A percentile compares a stretch with the other conserved stretches of the same genome.
phyloP scores from a whole-genome alignment of 495 filamentous ascomycete species.

The Podospora sp. region DNA sequence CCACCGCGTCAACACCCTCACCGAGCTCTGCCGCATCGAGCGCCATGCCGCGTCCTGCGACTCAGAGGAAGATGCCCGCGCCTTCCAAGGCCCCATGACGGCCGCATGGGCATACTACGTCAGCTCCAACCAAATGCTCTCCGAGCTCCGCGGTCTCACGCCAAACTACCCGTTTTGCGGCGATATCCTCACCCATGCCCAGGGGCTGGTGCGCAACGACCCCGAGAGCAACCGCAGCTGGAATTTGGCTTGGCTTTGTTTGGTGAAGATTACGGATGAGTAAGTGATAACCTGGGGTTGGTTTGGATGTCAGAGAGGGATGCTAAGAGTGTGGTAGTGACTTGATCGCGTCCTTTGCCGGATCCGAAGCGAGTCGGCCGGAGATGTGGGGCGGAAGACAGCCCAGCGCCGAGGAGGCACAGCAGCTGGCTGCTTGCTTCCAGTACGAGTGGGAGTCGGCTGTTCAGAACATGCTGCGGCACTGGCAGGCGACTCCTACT shows the following conservation, averaged over 20 bases:
- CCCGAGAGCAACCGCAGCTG: conserved; percentile 68
- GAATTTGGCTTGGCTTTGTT: conserved; percentile 76
- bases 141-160: conserved; percentile 69
- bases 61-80: conserved; percentile 57
- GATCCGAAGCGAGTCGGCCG: conserved; percentile 60
- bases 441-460: conserved; percentile 69
- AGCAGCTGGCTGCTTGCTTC: conserved; percentile 65
- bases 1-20: conserved; percentile 71
- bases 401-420: conserved; percentile 56
- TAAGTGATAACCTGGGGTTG: conserved; percentile 42
- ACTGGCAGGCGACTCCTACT: conserved; percentile 66
- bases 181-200: conserved; percentile 68
- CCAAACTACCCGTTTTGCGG: conserved; percentile 73
- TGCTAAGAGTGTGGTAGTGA: conserved; percentile 40
- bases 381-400: conserved; percentile 72
- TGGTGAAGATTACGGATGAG: conserved; percentile 69
- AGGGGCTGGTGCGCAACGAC: conserved; percentile 64
- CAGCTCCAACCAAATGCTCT: conserved; percentile 71
- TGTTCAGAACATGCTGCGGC: conserved; percentile 64
- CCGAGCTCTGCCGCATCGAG: conserved; percentile 75
- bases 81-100: conserved; percentile 64
- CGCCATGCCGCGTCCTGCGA: conserved; percentile 59
- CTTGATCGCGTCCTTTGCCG: conserved; percentile 63
- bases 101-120: conserved; percentile 75
- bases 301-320: not conserved